Evolutionary conservation across 1,139 yeast species (phyloP).

Genomic region (Zygotorulaspora mrakii): DNA sequence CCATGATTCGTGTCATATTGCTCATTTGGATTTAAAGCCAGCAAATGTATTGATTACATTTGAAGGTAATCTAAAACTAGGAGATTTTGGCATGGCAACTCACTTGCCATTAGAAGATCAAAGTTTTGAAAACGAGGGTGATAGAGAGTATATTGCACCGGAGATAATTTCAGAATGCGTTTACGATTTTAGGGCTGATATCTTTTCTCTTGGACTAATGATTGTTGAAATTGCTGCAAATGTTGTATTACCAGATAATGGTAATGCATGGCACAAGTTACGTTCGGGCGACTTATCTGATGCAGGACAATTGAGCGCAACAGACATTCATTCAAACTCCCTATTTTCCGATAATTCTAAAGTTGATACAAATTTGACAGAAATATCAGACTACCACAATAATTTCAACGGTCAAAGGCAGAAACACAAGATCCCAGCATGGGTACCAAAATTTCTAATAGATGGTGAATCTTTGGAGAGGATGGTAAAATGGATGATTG

Average conservation of each 20-base stretch:
- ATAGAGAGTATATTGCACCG: conserved; percentile 96
- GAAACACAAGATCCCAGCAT: conserved; percentile 47
- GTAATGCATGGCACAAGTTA: conserved; percentile 93
- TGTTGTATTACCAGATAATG: conserved; percentile 91
- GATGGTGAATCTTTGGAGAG: conserved; percentile 75
- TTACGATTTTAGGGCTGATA: conserved; percentile 90
- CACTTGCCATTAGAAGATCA: conserved; percentile 44
- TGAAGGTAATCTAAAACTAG: conserved; percentile 75
- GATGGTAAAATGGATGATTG: conserved; percentile 83
- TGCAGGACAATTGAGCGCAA: conserved; percentile 82
- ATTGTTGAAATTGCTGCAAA: conserved; percentile 96
- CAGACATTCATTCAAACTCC: conserved; percentile 46
- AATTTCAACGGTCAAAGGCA: conserved; percentile 5
- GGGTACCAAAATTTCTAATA: conserved; percentile 83
- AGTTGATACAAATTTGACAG: conserved; percentile 30
- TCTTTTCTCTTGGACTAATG: conserved; percentile 86
- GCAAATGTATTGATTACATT: conserved; percentile 91
- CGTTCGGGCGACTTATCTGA: conserved; percentile 94
- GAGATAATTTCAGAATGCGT: conserved; percentile 79
- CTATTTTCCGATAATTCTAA: conserved; percentile 30
- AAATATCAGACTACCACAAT: conserved; percentile 18
- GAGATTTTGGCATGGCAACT: conserved; percentile 70
- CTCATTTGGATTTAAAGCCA: conserved; percentile 89
- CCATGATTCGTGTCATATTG: conserved; percentile 65
- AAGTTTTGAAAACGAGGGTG: conserved; percentile 88